These are phyloP conservation scores for Podila verticillata DNA, from an alignment of 192 early-diverging fungal species.

Conservation along the genomic window DNA sequence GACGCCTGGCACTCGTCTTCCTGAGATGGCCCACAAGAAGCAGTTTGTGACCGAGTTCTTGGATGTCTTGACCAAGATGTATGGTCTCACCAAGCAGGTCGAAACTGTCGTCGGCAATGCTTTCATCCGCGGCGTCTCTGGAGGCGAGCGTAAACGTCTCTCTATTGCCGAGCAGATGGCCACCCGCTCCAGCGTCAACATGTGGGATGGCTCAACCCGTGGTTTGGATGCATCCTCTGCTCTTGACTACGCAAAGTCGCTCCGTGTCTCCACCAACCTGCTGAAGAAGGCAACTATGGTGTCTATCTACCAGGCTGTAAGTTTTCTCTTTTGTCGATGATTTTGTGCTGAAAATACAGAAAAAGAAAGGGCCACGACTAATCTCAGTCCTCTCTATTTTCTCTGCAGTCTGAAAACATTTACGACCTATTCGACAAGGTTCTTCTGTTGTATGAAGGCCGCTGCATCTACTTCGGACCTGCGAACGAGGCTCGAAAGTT, in stretches of 20 bases:
- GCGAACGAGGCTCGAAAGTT: slow-evolving; percentile 64
- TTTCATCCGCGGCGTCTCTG: slow-evolving; percentile 78
- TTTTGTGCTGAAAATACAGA: background rate
- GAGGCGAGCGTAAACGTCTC: slow-evolving; percentile 82
- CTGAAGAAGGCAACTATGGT: slow-evolving; percentile 71
- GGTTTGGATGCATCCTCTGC: slow-evolving; percentile 88
- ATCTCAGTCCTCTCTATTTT: background rate
- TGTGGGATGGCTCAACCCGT: slow-evolving; percentile 79
- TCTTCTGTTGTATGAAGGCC: slow-evolving; percentile 73
- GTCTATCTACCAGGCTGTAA: slow-evolving; percentile 78
- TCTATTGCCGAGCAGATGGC: slow-evolving; percentile 83
- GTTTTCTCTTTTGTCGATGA: slow-evolving; percentile 32
- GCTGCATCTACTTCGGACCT: slow-evolving; percentile 77
- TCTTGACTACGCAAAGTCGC: slow-evolving; percentile 81
- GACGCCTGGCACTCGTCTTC: slow-evolving; percentile 69
- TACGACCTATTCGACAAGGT: slow-evolving; percentile 78
- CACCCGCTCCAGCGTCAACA: slow-evolving; percentile 59
- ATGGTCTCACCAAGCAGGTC: slow-evolving; percentile 71
- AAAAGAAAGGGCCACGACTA: background rate
- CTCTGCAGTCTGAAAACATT: slow-evolving; percentile 71
- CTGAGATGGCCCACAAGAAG: slow-evolving; percentile 46
- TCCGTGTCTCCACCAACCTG: slow-evolving; percentile 80
- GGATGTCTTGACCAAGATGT: slow-evolving; percentile 67
- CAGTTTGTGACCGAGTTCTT: slow-evolving; percentile 65
- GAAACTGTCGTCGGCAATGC: slow-evolving; percentile 80